Percentiles rank a stretch among this genome's conserved stretches.
phyloP scores from a whole-genome alignment of 225 moss, liverwort and hornwort genomes.

The Sphagnum tenellum region DNA sequence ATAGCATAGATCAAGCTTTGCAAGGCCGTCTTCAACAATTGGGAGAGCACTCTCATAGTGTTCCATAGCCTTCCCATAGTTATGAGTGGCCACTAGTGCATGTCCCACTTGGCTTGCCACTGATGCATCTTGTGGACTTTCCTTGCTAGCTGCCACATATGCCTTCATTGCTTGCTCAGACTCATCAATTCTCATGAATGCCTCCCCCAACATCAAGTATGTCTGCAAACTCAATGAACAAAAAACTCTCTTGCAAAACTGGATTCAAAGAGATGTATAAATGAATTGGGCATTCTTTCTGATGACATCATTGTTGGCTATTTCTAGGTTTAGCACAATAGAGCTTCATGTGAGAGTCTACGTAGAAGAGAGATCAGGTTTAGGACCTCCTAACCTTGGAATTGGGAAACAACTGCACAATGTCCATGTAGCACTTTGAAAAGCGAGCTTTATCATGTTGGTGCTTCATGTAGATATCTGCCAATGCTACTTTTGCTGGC shows the following conservation, averaged over 20 bases:
- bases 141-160: conserved; percentile 35
- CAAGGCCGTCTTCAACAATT: conserved; percentile 21
- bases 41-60: conserved; percentile 49
- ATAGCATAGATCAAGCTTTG: conserved; percentile 40
- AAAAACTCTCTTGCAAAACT: too few relatives aligned
- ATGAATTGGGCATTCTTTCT: too few relatives aligned
- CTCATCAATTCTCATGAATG: conserved; percentile 63
- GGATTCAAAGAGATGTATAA: too few relatives aligned
- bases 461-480: conserved; percentile 54
- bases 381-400: conserved; percentile 35
- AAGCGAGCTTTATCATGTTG: conserved; percentile 35
- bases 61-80: conserved; percentile 63
- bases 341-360: too few relatives aligned
- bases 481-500: conserved; percentile 44
- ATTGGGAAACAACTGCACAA: conserved; percentile 38
- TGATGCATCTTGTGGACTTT: conserved; percentile 43
- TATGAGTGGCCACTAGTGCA: conserved; percentile 48
- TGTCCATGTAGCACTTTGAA: conserved; percentile 40
- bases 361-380: too few relatives aligned
- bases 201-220: conserved; percentile 60
- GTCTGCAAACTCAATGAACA: conserved; percentile 22
- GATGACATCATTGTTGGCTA: too few relatives aligned
- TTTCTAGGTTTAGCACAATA: too few relatives aligned
- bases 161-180: conserved; percentile 49
- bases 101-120: conserved; percentile 59